phyloP scores from a whole-genome alignment of 129 eudicot genomes.

The Flaveria bidentis region DNA sequence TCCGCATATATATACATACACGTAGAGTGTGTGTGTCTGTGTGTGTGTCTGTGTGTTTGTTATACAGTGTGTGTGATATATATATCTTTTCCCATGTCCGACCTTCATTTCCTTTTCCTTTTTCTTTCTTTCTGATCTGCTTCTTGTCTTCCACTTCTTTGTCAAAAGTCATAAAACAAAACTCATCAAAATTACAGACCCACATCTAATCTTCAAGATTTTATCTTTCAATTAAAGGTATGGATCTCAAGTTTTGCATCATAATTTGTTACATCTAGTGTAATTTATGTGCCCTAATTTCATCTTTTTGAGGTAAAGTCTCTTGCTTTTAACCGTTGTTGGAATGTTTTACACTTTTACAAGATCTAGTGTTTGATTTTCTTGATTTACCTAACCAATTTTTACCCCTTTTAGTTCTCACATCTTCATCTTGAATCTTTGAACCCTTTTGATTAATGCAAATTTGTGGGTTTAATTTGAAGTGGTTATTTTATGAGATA shows the following conservation, averaged over 20 bases:
- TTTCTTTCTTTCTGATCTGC: constrained; percentile 45
- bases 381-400: not conserved
- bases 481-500: no score
- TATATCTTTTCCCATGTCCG: constrained; percentile 29
- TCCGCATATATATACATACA: constrained; percentile 28
- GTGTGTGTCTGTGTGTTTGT: not conserved
- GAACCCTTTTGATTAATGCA: no score
- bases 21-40: constrained; percentile 5
- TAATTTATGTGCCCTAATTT: constrained; percentile 24
- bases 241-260: constrained; percentile 47
- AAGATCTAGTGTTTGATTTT: constrained; percentile 35
- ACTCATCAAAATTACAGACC: constrained; percentile 15
- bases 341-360: not conserved
- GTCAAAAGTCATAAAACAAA: constrained; percentile 25
- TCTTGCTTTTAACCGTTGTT: constrained; percentile 19
- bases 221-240: constrained; percentile 32
- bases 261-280: constrained; percentile 4
- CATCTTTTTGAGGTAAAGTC: constrained; percentile 13
- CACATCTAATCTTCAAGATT: constrained; percentile 22
- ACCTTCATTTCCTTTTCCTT: constrained; percentile 24
- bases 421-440: no score
- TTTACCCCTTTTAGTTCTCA: no score
- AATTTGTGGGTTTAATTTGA: no score
- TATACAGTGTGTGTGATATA: constrained; percentile 17
- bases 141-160: constrained; percentile 37